Base-by-base conservation (phyloP, 2,329 filamentous ascomycete species). In the Phialemoniopsis sp. region DNA sequence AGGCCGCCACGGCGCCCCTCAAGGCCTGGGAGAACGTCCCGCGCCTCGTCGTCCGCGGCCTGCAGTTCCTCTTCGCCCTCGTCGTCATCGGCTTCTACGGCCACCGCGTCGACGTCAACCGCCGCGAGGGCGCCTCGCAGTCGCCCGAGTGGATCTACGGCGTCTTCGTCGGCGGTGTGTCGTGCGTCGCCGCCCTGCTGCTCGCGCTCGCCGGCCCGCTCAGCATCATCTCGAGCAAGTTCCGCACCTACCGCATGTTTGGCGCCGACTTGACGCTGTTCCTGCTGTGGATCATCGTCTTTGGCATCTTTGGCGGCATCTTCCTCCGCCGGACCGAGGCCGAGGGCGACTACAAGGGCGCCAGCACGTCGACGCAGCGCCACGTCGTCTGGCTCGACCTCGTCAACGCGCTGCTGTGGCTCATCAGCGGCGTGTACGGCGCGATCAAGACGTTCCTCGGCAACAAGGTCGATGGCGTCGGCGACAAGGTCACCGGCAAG, bases 361-460 rank as follows among this genome's bases (percentile, higher is more conserved):
- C 56, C 33, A 67, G 56, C 44, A 67, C 66, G 0, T 45, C 54
- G 4, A 37, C 55, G 7, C 89, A 89, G 85, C 83, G 85, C 62
- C 70, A 76, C 44, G 82, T 83, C 3, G 83, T 87, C 4, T 89
- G 83, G 81, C 62, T 89, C 18, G 82, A 88, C 55, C 55, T 89
- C 18, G 67, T 79, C 26, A 86, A 84, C 47, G 69, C 83, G 57
- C 41, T 83, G 16, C 59, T 89, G 32, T 89, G 85, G 85, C 59
- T 81, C 12, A 45, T 70, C 4, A 69, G 67, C 0, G 67, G 59
- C 6, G 51, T 51, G 6, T 72, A 70, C 29, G 68, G 68, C 19
- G 57, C 46, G 35, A 17, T 62, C 43, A 66, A 65, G 56, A 64
- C 59, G 1, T 65, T 60, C 42, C 37, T 70, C 32, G 64, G 66